phyloP scores from a whole-genome alignment of 306 rosid genomes.

The Lablab purpureus region DNA sequence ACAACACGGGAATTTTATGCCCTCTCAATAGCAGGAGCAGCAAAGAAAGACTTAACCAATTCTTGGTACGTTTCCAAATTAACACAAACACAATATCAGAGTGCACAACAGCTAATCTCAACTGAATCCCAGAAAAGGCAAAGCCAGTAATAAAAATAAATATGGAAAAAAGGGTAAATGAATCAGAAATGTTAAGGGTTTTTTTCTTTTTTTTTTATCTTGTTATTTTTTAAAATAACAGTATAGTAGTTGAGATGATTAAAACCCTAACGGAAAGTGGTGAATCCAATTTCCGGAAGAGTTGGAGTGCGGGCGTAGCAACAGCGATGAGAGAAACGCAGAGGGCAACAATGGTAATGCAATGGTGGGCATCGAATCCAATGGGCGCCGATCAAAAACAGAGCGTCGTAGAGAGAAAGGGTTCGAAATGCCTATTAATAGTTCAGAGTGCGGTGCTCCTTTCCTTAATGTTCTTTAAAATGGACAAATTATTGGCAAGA shows the following conservation, averaged over 20 bases:
- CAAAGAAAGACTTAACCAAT: conserved; percentile 17
- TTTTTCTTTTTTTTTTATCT: neutral
- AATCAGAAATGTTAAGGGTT: conserved; percentile 16
- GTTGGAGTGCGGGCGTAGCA: conserved; percentile 55
- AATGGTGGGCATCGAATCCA: conserved; percentile 36
- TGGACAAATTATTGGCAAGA: conserved; percentile 1
- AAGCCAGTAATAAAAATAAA: neutral
- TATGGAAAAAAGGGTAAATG: conserved; percentile 45
- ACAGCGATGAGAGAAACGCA: conserved; percentile 37
- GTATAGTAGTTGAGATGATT: conserved; percentile 38
- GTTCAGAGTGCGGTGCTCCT: neutral
- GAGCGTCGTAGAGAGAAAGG: conserved; percentile 43
- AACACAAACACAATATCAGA: conserved; percentile 14
- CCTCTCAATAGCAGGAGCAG: conserved; percentile 3
- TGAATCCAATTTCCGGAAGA: conserved; percentile 52
- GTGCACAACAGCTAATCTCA: conserved; percentile 3
- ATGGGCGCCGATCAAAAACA: conserved; percentile 50
- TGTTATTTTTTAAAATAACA: neutral
- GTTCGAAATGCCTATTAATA: neutral
- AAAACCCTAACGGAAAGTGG: conserved; percentile 48
- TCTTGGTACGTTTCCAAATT: conserved; percentile 2
- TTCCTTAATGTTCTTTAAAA: conserved; percentile 15
- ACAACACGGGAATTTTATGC: conserved; percentile 32
- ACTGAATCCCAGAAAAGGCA: neutral
- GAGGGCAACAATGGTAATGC: conserved; percentile 40